Conservation (phyloP, 2,329 filamentous ascomycete species). For the Hypoxylon sp. region DNA sequence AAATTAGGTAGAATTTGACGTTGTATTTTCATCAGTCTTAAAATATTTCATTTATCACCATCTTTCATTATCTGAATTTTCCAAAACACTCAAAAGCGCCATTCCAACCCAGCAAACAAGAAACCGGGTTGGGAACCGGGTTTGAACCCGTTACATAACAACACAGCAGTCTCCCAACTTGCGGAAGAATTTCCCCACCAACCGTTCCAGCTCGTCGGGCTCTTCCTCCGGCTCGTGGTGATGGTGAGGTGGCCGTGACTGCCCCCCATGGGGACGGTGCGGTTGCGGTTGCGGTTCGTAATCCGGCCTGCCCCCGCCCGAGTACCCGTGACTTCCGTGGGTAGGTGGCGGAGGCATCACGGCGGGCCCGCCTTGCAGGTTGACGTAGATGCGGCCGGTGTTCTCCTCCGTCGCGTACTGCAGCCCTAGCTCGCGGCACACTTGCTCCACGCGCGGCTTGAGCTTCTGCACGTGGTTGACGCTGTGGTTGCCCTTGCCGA, state of each 20-base stretch:
- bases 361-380: slow-evolving; percentile 81
- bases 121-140: too few relatives aligned
- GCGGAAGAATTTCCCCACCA: slow-evolving; percentile 72
- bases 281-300: slow-evolving; percentile 57
- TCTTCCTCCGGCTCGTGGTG: slow-evolving; percentile 65
- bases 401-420: slow-evolving; percentile 89
- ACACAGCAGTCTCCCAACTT: slow-evolving; percentile 79
- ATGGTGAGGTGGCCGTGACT: slow-evolving; percentile 62
- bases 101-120: not conserved
- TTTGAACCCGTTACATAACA: slow-evolving; percentile 73
- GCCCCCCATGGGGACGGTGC: slow-evolving; percentile 42
- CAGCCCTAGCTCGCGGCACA: slow-evolving; percentile 86
- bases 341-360: slow-evolving; percentile 60
- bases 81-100: slow-evolving; percentile 1
- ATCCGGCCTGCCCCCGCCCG: slow-evolving; percentile 53
- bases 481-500: slow-evolving; percentile 94
- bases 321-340: slow-evolving; percentile 59
- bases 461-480: slow-evolving; percentile 88
- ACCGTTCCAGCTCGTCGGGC: slow-evolving; percentile 72
- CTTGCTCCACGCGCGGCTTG: slow-evolving; percentile 91
- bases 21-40: too few relatives aligned
- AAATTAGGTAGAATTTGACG: too few relatives aligned
- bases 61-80: not conserved
- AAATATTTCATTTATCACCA: slow-evolving; percentile 1
- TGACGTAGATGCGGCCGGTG: slow-evolving; percentile 88